A percentile compares a stretch with the other conserved stretches of the same genome.
Conservation (phyloP, 2,329 filamentous ascomycete genomes). For the Ophiostoma perfectum region DNA sequence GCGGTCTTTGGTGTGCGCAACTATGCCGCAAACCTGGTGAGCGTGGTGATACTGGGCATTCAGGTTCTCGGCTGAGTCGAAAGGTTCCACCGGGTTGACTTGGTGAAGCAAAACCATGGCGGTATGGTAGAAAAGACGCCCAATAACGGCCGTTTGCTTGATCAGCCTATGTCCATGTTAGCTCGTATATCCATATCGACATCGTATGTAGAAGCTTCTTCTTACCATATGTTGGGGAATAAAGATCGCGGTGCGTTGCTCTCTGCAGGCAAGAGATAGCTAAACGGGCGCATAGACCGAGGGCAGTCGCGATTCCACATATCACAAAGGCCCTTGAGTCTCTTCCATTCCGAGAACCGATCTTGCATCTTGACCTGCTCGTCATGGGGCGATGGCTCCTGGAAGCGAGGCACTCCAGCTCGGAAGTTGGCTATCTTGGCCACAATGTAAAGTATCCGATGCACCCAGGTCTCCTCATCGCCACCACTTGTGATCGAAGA, state of each 20-base stretch:
- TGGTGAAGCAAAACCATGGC: slow-evolving; percentile 75
- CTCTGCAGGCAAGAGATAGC: slow-evolving; percentile 64
- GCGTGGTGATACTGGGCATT: slow-evolving; percentile 67
- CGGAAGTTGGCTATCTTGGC: slow-evolving; percentile 84
- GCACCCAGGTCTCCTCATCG: slow-evolving; percentile 78
- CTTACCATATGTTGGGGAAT: slow-evolving; percentile 82
- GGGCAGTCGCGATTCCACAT: slow-evolving; percentile 75
- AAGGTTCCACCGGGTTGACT: slow-evolving; percentile 63
- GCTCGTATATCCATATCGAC: too few species aligned
- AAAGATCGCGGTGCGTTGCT: slow-evolving; percentile 53
- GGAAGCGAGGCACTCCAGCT: slow-evolving; percentile 58
- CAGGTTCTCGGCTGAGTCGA: slow-evolving; percentile 61
- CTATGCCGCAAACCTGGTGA: slow-evolving; percentile 82
- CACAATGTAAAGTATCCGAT: slow-evolving; percentile 81
- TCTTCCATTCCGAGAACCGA: slow-evolving; percentile 69
- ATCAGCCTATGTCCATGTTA: slow-evolving; percentile 55
- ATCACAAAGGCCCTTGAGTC: slow-evolving; percentile 74
- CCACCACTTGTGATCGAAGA: slow-evolving; percentile 39
- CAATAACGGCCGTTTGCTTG: slow-evolving; percentile 74
- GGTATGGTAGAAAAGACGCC: slow-evolving; percentile 83
- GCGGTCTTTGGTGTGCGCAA: slow-evolving; percentile 74
- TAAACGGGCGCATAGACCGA: slow-evolving; percentile 80
- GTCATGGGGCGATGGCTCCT: slow-evolving; percentile 54
- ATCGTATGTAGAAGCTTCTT: not conserved
- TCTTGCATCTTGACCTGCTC: slow-evolving; percentile 60